Evolutionary conservation across 163 green algal species (phyloP), one percentile per base, ranked within the genome.

Genomic region (Coccomyxa subellipsoidea): DNA sequence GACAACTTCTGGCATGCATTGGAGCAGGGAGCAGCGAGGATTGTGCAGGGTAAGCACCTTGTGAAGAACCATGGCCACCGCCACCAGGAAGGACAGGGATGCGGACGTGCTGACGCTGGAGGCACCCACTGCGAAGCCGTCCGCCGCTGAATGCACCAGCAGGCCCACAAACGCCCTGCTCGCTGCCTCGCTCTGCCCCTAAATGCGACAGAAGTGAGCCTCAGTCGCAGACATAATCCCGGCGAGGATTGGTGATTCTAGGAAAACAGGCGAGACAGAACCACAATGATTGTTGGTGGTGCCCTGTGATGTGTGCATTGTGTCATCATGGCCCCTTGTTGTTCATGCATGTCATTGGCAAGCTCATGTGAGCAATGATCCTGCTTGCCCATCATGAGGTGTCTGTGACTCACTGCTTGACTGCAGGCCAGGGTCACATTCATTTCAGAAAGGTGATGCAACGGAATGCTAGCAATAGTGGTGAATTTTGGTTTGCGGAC

Each of bases 51-150:
- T 73, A 18, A n/a, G 70, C 70, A 40, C 76, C 76, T 80, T 85
- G 35, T 85, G 82, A 38, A 85, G 82, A 25, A 82, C 77, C 82
- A 85, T 85, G 27, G 82, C 82, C 38, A 85, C n/a, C 25, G 82
- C 82, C 21, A 85, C 77, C 2, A 70, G 54, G 21, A 80, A 54
- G 0, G 59, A 77, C 39, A 85, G 54, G 7, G 77, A 38, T 39
- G 53, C 69, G 23, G 38, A 77, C 29, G 38, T 53, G 34, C 47
- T 59, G 29, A 82, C 66, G 35, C 69, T 83, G 21, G 82, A 72
- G 34, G 82, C 82, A 4, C 82, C 82, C 29, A 86, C 78, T 69
- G 82, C 82, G 77, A 86, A 78, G 54, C 82, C 82, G 73, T 86
- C 82, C 80, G 78, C 72, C 37, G 38, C 69, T 12, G 34, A 78